Evolutionary conservation across 2,329 filamentous ascomycete species (phyloP), one percentile per base, ranked within the genome.

Genomic region (Hypomyces rosellus): DNA sequence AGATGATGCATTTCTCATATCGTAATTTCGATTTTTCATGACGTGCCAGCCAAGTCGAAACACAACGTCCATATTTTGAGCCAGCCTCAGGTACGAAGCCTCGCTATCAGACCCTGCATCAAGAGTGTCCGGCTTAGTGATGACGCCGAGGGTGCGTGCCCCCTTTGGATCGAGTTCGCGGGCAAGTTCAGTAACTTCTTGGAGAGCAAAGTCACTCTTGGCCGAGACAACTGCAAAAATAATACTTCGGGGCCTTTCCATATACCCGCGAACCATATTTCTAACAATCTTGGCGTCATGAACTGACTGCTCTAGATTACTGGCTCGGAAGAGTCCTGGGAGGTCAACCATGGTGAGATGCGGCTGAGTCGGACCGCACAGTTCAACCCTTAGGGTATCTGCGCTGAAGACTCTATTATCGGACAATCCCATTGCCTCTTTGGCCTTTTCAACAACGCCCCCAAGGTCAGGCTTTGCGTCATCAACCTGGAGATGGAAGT

Each of bases 61-160:
- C 25, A 48, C 37, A 5, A 39, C 42, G 13, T 55, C 55, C 2
- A 34, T 25, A 34, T 57, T 57, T n/a, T 39, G 22, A 14, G 53
- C 45, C 25, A 30, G 9, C 2, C 25, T 3, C 4, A 30, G 25
- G 6, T 25, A 56, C 18, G 11, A 22, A n/a, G 20, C 22, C 34
- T 56, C 55, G 11, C 34, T 42, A 2, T 45, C 34, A 2, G 55
- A 56, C 14, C 50, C 50, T 12, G 11, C 2, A 13, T 47, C 34
- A 16, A 56, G 30, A 1, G 41, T 56, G 44, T 57, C 54, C 1
- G 55, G 55, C 20, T 55, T 55, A 3, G 55, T 57, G 34, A 57
- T 54, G 46, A 57, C 34, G 15, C 55, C 52, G 15, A 57, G 18
- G 11, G 55, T 55, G 16, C 55, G 54, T 6, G 45, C 14, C 6